A percentile compares a stretch with the other conserved stretches of the same genome.
Evolutionary conservation across 2,329 filamentous ascomycete species (phyloP).

Genomic region (Aureobasidium mangrovei): DNA sequence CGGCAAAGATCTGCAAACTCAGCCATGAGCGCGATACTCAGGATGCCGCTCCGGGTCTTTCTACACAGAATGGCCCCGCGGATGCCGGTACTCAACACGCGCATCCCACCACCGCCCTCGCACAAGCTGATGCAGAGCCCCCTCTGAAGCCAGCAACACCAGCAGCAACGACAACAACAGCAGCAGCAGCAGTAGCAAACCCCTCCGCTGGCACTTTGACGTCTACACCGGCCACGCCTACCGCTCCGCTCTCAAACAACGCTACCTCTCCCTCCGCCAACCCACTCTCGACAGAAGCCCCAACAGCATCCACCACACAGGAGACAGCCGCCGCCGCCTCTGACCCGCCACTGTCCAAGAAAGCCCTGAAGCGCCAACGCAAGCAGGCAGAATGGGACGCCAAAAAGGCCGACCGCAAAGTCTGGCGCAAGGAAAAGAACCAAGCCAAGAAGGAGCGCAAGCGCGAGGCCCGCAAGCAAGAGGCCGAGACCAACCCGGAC

Average conservation of each 20-base stretch:
- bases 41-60: neutral
- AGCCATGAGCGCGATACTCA: slow-evolving; percentile 22
- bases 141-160: neutral
- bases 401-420: slow-evolving; percentile 49
- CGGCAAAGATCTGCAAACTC: slow-evolving; percentile 47
- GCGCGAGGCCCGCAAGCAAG: slow-evolving; percentile 18
- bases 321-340: neutral
- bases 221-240: neutral
- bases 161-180: neutral
- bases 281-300: neutral
- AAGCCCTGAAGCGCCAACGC: slow-evolving; percentile 69
- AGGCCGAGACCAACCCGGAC: slow-evolving; percentile 13
- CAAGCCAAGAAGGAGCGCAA: slow-evolving; percentile 43
- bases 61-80: neutral
- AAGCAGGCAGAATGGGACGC: slow-evolving; percentile 69
- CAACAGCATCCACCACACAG: slow-evolving; percentile 11
- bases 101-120: neutral
- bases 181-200: neutral
- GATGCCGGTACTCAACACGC: slow-evolving; percentile 2
- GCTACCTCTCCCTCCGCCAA: neutral
- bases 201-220: slow-evolving; percentile 6
- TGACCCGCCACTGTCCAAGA: slow-evolving; percentile 60
- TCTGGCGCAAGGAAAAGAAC: slow-evolving; percentile 49
- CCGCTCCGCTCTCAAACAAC: neutral
- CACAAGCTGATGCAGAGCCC: slow-evolving; percentile 3